Base-by-base conservation (phyloP, 2,329 filamentous ascomycete genomes). In the Arthrobotrys musiformis region DNA sequence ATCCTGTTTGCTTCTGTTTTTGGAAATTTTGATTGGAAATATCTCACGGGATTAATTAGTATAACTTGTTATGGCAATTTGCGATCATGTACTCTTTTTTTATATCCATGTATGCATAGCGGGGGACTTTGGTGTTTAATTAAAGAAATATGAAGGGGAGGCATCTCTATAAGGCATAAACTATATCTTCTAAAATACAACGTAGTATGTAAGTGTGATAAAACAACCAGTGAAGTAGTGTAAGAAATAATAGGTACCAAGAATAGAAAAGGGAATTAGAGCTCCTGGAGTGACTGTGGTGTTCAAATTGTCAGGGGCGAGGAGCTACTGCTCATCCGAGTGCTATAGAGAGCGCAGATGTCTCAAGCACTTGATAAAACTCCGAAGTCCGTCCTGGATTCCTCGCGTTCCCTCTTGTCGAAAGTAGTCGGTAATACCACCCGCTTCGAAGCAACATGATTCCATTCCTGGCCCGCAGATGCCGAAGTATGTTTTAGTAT, bases 101-200 rank as follows among this genome's bases (percentile, higher is more conserved):
- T 56, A 37, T 46, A 44, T 44, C 17, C 58, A 62, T 62, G 58
- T 62, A 62, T 46, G 37, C 58, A 62, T 62, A 62, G 37, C 37
- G 11, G 40, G 28, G 56, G 30, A 22, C 42, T 30, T 26, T 9
- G 8, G 22, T 30, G 15, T 62, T 62, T 62, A 46, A 37, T 62
- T 62, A n/a, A 62, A 46, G 58, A 62, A 62, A 44, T 30, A 8
- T 62, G 58, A 62, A 46, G 37, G 58, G n/a, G 58, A 46, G 58
- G 58, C 58, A 19, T 13, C 48, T 22, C 46, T 15, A 46, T 15
- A 46, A 62, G 58, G 58, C 58, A 19, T 46, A 19, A 46, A 33
- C 7, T 15, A 33, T 7, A n/a, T 46, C 37, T 5, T 28, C 33
- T n/a, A 26, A n/a, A 13, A 1, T 22, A 9, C 11, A 19, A 7